phyloP scores from a whole-genome alignment of 2,329 filamentous ascomycete species.

The Aspergillus felis region DNA sequence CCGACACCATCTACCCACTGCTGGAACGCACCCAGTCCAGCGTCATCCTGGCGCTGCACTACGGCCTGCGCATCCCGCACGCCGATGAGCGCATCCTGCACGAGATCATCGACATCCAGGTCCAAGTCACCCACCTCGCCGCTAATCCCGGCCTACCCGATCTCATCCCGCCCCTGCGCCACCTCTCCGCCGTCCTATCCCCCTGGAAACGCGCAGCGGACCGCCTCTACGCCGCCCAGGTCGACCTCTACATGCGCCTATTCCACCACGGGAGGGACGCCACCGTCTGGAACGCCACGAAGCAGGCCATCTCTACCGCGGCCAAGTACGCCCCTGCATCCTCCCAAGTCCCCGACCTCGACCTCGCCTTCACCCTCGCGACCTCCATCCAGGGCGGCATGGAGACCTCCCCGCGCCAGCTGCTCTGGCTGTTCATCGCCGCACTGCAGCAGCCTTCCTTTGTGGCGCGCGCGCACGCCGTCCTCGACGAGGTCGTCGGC shows the following conservation, averaged over 20 bases:
- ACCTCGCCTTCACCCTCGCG: conserved; percentile 47
- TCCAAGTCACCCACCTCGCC: conserved; percentile 46
- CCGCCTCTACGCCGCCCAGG: conserved; percentile 19
- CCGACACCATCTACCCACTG: conserved; percentile 43
- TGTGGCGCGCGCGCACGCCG: conserved; percentile 35
- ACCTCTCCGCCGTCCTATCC: conserved; percentile 43
- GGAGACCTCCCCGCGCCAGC: conserved; percentile 48
- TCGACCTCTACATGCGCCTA: conserved; percentile 24
- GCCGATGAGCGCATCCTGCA: conserved; percentile 44
- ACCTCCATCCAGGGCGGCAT: conserved; percentile 48
- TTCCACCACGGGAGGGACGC: conserved; percentile 15
- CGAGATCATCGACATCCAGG: conserved; percentile 46
- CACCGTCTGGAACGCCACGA: conserved; percentile 24
- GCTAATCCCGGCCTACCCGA: conserved; percentile 48
- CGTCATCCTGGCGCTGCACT: conserved; percentile 51
- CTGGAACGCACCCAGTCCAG: conserved; percentile 51
- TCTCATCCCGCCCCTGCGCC: conserved; percentile 42
- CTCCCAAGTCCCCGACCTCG: conserved; percentile 34
- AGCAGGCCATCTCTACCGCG: conserved; percentile 23
- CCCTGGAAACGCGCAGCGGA: conserved; percentile 41
- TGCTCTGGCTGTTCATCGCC: conserved; percentile 48
- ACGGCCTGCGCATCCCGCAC: conserved; percentile 46
- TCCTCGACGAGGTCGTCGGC: conserved; percentile 33
- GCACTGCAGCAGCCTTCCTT: conserved; percentile 43
- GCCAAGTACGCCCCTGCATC: conserved; percentile 34